A percentile compares a stretch with the other conserved stretches of the same genome.
Evolutionary conservation across 495 filamentous ascomycete species (phyloP).

Genomic region (Penicillium herquei): DNA sequence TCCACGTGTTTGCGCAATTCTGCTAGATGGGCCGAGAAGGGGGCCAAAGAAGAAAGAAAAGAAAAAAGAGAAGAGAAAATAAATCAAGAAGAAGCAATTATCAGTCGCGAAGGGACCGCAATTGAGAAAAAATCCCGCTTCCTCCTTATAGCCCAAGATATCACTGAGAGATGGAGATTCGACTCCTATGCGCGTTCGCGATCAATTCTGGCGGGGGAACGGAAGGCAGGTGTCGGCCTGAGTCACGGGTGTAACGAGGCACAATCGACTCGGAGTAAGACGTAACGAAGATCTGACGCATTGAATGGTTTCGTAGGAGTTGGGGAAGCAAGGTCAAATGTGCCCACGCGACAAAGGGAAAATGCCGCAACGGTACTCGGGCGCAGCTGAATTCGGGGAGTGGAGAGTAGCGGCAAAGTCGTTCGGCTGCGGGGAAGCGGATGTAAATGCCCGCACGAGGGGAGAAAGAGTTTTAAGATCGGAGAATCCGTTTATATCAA

Average conservation of each 20-base stretch:
- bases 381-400: slow-evolving; percentile 20
- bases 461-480: background rate
- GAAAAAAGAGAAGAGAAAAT: background rate
- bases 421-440: slow-evolving; percentile 28
- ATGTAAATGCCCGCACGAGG: slow-evolving; percentile 4
- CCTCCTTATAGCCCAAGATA: background rate
- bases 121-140: no score
- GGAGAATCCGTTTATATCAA: background rate
- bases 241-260: slow-evolving; percentile 26
- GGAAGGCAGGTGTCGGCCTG: slow-evolving; percentile 13
- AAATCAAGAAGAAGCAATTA: background rate
- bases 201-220: slow-evolving; percentile 21
- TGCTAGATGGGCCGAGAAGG: background rate
- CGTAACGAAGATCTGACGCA: slow-evolving; percentile 20
- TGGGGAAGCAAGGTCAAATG: background rate
- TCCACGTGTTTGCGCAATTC: slow-evolving; percentile 20
- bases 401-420: slow-evolving; percentile 21
- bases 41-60: background rate
- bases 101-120: slow-evolving; percentile 9
- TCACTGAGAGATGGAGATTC: background rate
- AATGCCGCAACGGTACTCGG: slow-evolving; percentile 28
- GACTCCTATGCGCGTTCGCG: slow-evolving; percentile 25
- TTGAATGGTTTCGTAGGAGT: slow-evolving; percentile 19
- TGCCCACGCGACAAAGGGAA: slow-evolving; percentile 19
- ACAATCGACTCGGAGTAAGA: slow-evolving; percentile 25